Base-by-base conservation (phyloP, 495 filamentous ascomycete genomes). In the Halenospora varia region DNA sequence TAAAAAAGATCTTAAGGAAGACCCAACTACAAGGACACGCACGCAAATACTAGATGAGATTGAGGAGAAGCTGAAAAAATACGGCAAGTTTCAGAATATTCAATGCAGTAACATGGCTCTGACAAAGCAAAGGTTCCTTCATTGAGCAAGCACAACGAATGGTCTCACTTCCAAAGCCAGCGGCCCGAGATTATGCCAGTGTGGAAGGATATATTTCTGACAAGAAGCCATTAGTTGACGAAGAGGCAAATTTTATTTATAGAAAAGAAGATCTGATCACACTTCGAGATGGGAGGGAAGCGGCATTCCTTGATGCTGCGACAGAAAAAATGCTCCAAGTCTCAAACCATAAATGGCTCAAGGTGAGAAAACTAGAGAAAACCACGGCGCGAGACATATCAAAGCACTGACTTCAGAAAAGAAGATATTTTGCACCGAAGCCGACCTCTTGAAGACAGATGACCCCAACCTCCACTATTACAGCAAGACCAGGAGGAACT, bases 201-300 rank as follows among this genome's bases (percentile, higher is more conserved):
- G 56, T 66, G 6, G 24, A 40, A 15, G 54, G 44, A 25, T 68
- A 57, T 25, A 51, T 68, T 1, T 39, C 25, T 13, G 26, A 63
- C n/a, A 51, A 50, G 13, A 23, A 52, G 22, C 63, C 63, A 9
- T 23, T 68, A 8, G 17, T 61, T 13, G 20, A 51, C 3, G 45
- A 19, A 44, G 65, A 68, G 39, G 22, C 29, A 15, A 40, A 2
- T 2, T 68, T 55, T 26, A 45, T 63, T 25, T 57, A 59, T 35
- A 48, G 45, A 19, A 60, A 62, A 49, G 63, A 68, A 45, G 65
- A 68, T 47, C 51, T 68, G 1, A 49, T 68, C 0, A 68, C 65
- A 0, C 48, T 68, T 15, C 46, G 65, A 20, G 51, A 48, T 3
- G 63, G 65, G 3, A 26, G 65, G 40, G 65, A 68, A 26, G 44